Conservation (phyloP, 2,329 filamentous ascomycete genomes). For the Furcasterigmium sp. region DNA sequence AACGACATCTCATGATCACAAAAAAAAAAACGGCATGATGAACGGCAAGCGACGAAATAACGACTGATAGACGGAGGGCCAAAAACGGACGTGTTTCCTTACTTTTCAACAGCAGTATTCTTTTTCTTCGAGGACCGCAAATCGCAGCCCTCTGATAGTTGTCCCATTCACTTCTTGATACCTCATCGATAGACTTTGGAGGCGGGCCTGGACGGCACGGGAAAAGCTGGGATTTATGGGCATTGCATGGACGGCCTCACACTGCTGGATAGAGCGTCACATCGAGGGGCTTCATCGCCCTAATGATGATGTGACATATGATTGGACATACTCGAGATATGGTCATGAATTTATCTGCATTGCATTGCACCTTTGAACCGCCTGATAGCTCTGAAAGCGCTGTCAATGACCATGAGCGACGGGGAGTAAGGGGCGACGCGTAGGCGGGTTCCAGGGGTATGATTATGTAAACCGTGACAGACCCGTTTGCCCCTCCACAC, state of each 20-base stretch:
- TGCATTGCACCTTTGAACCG: too few species aligned
- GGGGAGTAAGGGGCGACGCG: too few species aligned
- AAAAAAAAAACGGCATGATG: not conserved
- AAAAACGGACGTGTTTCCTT: not conserved
- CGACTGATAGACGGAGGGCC: not conserved
- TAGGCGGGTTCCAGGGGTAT: too few species aligned
- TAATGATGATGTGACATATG: constrained; percentile 3
- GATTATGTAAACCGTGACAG: too few species aligned
- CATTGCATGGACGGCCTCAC: not conserved
- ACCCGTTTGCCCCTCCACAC: too few species aligned
- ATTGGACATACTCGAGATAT: too few species aligned
- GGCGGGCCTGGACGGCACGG: not conserved
- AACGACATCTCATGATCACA: not conserved
- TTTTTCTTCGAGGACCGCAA: not conserved
- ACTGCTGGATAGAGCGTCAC: constrained; percentile 1
- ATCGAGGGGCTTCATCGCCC: constrained; percentile 3
- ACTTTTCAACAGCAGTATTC: not conserved
- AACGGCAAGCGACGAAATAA: not conserved
- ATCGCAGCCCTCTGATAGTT: not conserved
- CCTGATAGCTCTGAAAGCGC: too few species aligned
- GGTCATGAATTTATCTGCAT: too few species aligned
- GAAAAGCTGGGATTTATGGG: not conserved
- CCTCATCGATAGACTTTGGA: constrained; percentile 4
- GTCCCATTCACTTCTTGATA: constrained; percentile 1
- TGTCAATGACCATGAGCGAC: too few species aligned